Evolutionary conservation across 805 yeast genomes (phyloP), one percentile per base, ranked within the genome.

Genomic region (Yamadazyma philogaea): DNA sequence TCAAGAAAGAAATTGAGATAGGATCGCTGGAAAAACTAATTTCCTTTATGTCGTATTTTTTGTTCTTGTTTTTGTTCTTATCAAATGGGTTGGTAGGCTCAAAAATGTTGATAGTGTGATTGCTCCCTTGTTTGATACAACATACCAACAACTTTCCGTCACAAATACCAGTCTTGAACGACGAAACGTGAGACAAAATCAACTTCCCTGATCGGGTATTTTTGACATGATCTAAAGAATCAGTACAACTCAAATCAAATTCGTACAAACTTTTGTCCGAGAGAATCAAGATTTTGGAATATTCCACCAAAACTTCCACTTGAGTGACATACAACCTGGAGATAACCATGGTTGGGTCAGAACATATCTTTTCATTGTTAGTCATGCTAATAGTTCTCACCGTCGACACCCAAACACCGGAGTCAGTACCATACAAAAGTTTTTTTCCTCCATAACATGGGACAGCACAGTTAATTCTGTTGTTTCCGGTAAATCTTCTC

Each of bases 391-490:
- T 77, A 6, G 79, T 77, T 33, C 77, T 61, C n/a, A 74, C 77
- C 55, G 88, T 88, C 34, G 93, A 80, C 35, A 88, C 78, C 72
- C 84, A 93, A 2, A 93, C 81, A 4, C 99, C 98, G 0, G 84
- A 75, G 57, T 88, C 96, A 0, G 98, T 89, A 33, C 98, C 98
- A 56, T 87, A 90, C 27, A 93, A 61, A 50, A 90, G 66, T 58
- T 90, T 87, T 50, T 95, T 78, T 16, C 98, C 98, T 40, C 96
- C 96, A 57, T 93, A 96, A 61, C 87, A 84, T 26, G 96, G 95
- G 30, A 86, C 89, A 21, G 89, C 91, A 69, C 97, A 89, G 57
- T 87, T 89, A 53, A 91, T 86, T 47, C 84, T 78, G 57, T 90
- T 70, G 73, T 74, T 70, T 37, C 81, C 79, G 50, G 81, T 88